Evolutionary conservation across 768 basidiomycete genomes (phyloP), one percentile per base, ranked within the genome.

Genomic region (Inosperma sp.): DNA sequence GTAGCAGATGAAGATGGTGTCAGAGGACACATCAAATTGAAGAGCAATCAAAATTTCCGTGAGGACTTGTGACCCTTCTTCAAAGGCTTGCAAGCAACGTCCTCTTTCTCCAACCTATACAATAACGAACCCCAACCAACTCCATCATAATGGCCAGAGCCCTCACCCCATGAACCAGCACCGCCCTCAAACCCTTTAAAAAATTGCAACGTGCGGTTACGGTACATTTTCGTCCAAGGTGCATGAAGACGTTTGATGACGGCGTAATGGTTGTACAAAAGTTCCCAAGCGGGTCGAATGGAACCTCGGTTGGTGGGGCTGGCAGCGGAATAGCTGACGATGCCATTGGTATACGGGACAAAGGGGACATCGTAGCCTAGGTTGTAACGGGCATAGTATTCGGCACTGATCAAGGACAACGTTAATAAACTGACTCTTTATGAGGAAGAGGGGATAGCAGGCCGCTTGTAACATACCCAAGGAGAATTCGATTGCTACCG

Each of bases 121-220:
- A 48, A 48, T 25, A 48, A 48, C 16, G 34, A 36, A 5, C 46
- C 46, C 46, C 46, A 48, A 48, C 46, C 46, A 48, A 34, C 23
- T 1, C 33, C 33, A 36, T 48, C 46, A 10, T 36, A 48, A 7
- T 48, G 46, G n/a, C 46, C 46, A 19, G 46, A 9, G 9, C 31
- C 31, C 25, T 48, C 46, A 48, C 46, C 46, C 46, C 46, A 48
- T 36, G 46, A 48, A 26, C 46, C 46, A 5, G 7, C 34, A 19
- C 46, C 46, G 16, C 34, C 34, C 16, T 48, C 46, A n/a, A 26
- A 48, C 14, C 46, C 46, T 16, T 36, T 5, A 12, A 48, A 48
- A 35, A 7, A 36, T 9, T 23, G 33, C 23, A 48, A 17, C 22
- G 46, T 36, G 34, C 27, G 46, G 25, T 48, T 36, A 8, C n/a